phyloP scores from a whole-genome alignment of 1,139 yeast genomes.

The Debaryomycetaceae sp. region DNA sequence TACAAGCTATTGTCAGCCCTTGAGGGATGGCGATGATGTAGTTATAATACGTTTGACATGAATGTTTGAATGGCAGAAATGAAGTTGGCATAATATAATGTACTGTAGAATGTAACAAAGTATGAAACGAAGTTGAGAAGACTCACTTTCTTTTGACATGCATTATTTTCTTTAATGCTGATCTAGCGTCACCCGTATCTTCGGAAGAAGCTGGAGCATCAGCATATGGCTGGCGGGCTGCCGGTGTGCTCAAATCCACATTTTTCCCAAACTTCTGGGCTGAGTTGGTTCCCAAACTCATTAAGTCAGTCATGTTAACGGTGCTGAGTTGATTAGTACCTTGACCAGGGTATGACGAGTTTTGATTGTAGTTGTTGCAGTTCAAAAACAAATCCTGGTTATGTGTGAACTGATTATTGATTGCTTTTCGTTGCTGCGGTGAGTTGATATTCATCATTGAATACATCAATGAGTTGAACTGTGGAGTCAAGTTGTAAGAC shows the following conservation, averaged over 20 bases:
- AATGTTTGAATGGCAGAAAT: slow-evolving; percentile 2
- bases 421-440: slow-evolving; percentile 24
- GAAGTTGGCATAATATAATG: not conserved
- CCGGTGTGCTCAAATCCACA: not conserved
- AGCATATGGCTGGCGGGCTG: not conserved
- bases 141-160: slow-evolving; percentile 27
- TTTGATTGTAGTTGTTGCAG: slow-evolving; percentile 3
- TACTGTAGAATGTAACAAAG: not conserved
- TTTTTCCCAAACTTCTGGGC: not conserved
- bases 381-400: slow-evolving; percentile 31
- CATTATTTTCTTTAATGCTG: slow-evolving; percentile 39
- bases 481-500: slow-evolving; percentile 40
- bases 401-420: slow-evolving; percentile 21
- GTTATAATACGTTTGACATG: not conserved
- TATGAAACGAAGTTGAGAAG: not conserved
- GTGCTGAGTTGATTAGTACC: slow-evolving; percentile 12
- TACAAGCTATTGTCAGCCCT: not conserved
- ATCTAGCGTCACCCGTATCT: slow-evolving; percentile 41
- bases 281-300: slow-evolving; percentile 10
- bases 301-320: slow-evolving; percentile 19
- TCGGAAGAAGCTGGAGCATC: slow-evolving; percentile 13
- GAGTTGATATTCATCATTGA: slow-evolving; percentile 35
- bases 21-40: not conserved
- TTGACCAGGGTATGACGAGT: slow-evolving; percentile 4
- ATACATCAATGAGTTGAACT: slow-evolving; percentile 42